Evolutionary conservation across 352 stramenopile genomes (phyloP), one percentile per base, ranked within the genome.

Genomic region (Achlya hypogyna): DNA sequence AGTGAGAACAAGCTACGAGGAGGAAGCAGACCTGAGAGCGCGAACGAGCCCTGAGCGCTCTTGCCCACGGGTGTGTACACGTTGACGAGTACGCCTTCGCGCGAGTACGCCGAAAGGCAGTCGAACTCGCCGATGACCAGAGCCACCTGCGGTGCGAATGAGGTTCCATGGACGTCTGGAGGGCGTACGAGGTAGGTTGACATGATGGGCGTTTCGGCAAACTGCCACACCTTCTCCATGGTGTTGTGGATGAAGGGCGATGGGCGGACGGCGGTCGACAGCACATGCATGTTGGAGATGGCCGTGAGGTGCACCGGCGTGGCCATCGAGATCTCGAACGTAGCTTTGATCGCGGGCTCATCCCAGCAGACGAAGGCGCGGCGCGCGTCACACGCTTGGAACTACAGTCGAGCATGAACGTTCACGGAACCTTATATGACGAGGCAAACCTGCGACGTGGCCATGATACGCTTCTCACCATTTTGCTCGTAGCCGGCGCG

Each of bases 351-450:
- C 16, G 91, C 87, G 1, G 97, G 97, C 75, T 99, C 97, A 75
- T 99, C 97, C 87, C 96, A 98, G 79, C 97, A 99, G 5, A 96
- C 96, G 72, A 99, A 99, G 27, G 93, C 96, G 22, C 93, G 86
- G 53, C 96, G 86, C 18, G 88, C 87, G 56, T 97, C 86, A 58
- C 89, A 89, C 40, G 87, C 86, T 65, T 86, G 78, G 54, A 91
- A 92, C 70, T 91, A 51, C 10, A 42, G 12, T 4, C n/a, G 22
- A 70, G 59, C 42, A 38, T 71, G 42, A 49, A 18, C 22, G 5
- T 70, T 56, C 12, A 58, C 22, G 25, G 45, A 22, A 45, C 6
- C 38, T 22, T 51, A 16, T 23, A n/a, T n/a, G n/a, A n/a, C n/a
- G n/a, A n/a, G n/a, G n/a, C 56, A 25, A 56, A 53, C 35, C 63